phyloP scores from a whole-genome alignment of 768 basidiomycete species.

The Russula sp. region DNA sequence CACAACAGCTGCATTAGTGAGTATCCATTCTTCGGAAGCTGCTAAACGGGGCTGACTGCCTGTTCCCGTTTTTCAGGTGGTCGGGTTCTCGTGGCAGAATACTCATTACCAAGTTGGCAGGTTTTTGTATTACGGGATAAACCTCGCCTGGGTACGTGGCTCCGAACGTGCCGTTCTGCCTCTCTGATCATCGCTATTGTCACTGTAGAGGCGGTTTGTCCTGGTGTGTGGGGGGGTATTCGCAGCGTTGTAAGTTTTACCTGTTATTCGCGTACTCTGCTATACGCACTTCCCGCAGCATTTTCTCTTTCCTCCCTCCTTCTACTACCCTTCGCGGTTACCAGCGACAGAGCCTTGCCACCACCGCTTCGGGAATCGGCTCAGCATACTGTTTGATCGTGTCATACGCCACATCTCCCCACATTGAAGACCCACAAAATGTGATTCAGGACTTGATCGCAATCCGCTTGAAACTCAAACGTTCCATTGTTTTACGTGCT shows the following conservation, averaged over 20 bases:
- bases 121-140: slow-evolving; percentile 51
- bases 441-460: slow-evolving; percentile 65
- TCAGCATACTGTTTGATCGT: slow-evolving; percentile 70
- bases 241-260: slow-evolving; percentile 58
- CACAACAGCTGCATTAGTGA: slow-evolving; percentile 53
- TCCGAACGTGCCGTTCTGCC: background rate
- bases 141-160: slow-evolving; percentile 62
- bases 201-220: slow-evolving; percentile 51
- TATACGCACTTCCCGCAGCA: slow-evolving; percentile 29
- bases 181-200: background rate
- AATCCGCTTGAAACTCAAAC: slow-evolving; percentile 63
- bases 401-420: slow-evolving; percentile 55
- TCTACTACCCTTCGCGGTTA: slow-evolving; percentile 66
- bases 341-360: slow-evolving; percentile 62
- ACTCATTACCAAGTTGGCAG: slow-evolving; percentile 38
- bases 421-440: slow-evolving; percentile 41
- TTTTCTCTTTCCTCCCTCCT: slow-evolving; percentile 70
- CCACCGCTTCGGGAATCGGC: slow-evolving; percentile 60
- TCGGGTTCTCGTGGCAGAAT: slow-evolving; percentile 72
- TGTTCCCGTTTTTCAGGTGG: slow-evolving; percentile 41
- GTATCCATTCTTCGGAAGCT: slow-evolving; percentile 21
- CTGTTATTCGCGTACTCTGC: slow-evolving; percentile 18
- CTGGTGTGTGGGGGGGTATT: slow-evolving; percentile 66
- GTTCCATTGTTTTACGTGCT: slow-evolving; percentile 45
- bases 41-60: background rate